phyloP scores from a whole-genome alignment of 805 yeast genomes.

The Myxozyma neotropica region DNA sequence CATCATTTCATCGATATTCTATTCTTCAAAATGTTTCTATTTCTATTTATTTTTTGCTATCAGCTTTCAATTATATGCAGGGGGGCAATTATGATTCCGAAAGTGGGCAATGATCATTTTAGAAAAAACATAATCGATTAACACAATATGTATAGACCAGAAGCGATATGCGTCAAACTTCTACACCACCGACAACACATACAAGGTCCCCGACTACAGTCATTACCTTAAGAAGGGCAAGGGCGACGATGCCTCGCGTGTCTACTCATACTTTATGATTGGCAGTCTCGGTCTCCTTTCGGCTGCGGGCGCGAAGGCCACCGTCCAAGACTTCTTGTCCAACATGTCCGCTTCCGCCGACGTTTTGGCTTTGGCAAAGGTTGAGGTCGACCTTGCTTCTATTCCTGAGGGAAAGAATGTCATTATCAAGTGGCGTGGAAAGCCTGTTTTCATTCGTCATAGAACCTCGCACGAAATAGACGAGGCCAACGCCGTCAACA shows the following conservation, averaged over 20 bases:
- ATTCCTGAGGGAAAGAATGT: conserved; percentile 98
- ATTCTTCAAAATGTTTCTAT: no score
- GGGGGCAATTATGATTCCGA: no score
- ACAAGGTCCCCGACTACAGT: conserved; percentile 36
- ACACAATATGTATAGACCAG: conserved; percentile 22
- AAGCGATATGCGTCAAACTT: conserved; percentile 30
- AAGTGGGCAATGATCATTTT: background rate
- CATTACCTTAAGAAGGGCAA: conserved; percentile 67
- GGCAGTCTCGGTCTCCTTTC: conserved; percentile 87
- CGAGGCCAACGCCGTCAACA: conserved; percentile 86
- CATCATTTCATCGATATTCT: no score
- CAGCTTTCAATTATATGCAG: no score
- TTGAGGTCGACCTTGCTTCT: conserved; percentile 89
- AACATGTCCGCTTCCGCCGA: conserved; percentile 98
- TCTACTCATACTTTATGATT: conserved; percentile 94
- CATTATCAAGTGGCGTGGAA: conserved; percentile 99
- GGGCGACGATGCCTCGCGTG: conserved; percentile 76
- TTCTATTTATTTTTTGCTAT: no score
- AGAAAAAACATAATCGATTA: background rate
- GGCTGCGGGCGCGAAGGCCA: conserved; percentile 91
- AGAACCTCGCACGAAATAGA: conserved; percentile 90
- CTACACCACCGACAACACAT: conserved; percentile 36
- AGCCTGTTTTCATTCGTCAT: conserved; percentile 98
- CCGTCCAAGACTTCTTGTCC: conserved; percentile 72
- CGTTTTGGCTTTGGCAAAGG: conserved; percentile 98